Evolutionary conservation across 2,329 filamentous ascomycete genomes (phyloP), one percentile per base, ranked within the genome.

Genomic region (Ophiostoma triangulosporum): DNA sequence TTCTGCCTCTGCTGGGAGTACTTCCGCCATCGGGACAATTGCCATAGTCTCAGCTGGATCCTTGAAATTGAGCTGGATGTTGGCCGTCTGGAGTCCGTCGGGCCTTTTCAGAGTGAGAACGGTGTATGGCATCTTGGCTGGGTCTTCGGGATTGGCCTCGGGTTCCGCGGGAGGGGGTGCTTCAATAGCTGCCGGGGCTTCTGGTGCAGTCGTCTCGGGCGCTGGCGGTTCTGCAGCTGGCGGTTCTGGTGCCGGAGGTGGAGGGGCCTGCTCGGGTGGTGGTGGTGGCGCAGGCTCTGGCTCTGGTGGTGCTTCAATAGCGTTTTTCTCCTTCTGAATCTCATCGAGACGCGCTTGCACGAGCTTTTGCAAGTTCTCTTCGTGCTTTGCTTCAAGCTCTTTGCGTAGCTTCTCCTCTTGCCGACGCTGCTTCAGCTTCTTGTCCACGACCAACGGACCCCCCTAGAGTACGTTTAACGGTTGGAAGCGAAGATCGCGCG

Each of bases 401-500:
- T 53, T 50, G 17, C 45, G 51, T 15, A 46, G 31, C 22, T 20
- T 43, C 36, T 52, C 49, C 31, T 54, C 48, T 11, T 27, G 26
- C n/a, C 48, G 35, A 2, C 55, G 35, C 45, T 52, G 49, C 31
- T 54, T 52, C 9, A 31, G 40, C 32, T 38, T 50, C 9, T 20
- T 22, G 31, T 56, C 55, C n/a, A 57, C 52, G 8, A 57, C 24
- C 31, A 57, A 45, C 15, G 55, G 55, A 15, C 55, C 55, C 9
- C 55, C 55, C 52, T 48, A 54, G 26, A 57, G 52, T 15, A 57
- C 51, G 32, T 57, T 57, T n/a, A 57, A 29, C 20, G 55, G 55
- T 29, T 54, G 36, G 22, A 57, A 54, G 36, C 52, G 52, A 24
- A 57, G 48, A n/a, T 54, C 50, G 20, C 50, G 40, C 22, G 51